Evolutionary conservation across 2,329 filamentous ascomycete genomes (phyloP), one percentile per base, ranked within the genome.

Genomic region (Diplodia sapinea): DNA sequence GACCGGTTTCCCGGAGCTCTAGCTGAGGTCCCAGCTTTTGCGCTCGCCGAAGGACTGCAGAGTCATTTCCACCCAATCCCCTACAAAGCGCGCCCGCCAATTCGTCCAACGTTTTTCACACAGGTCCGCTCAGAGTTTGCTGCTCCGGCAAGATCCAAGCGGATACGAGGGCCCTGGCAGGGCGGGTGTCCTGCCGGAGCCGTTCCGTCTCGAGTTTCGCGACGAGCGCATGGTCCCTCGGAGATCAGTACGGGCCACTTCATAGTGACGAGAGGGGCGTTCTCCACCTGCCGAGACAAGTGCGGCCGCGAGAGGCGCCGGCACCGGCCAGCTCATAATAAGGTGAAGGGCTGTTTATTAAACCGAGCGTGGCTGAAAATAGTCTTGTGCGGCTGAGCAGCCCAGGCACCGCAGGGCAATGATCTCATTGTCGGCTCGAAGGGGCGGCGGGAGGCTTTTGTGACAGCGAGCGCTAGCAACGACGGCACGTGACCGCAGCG

Each of bases 181-280:
- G 33, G 59, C 43, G n/a, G n/a, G 6, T 20, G 50, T 7, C n/a
- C 17, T 23, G 29, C 38, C 47, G 59, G 47, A 63, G 38, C 4
- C 1, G 17, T 51, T 26, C 59, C 59, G 59, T 17, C 57, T 62
- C 57, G 15, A 50, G 57, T 62, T 29, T 51, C 47, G 59, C 50
- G 59, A 51, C 43, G 47, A 36, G 47, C 47, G 59, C 59, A 33
- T 50, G 59, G 59, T 20, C 59, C 59, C 47, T 51, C 47, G 59
- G 59, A 63, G 59, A 63, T 63, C 59, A 51, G 59, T 11, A 50
- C 59, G 59, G 59, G 29, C 47, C 43, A 51, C 17, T 43, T 40
- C 40, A 62, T 17, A 31, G 57, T n/a, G 57, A 62, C 56, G 43
- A 38, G 31, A 38, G 33, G 31, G 57, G 29, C 40, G 47, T 31